Conservation (phyloP, 2,329 filamentous ascomycete species). For the Arthrinium puccinioides region DNA sequence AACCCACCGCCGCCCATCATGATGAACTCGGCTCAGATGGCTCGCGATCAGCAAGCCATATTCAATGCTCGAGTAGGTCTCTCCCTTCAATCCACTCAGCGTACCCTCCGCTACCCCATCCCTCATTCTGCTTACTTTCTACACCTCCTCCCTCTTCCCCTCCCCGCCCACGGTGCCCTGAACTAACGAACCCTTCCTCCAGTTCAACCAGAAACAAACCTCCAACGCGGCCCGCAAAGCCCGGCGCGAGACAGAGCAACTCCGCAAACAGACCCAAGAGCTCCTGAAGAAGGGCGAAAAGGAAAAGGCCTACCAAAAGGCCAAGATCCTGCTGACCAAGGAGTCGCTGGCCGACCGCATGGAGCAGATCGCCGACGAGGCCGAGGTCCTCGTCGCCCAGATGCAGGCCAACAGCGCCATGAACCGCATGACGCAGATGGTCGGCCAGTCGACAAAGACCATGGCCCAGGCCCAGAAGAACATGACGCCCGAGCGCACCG, state of each 20-base stretch:
- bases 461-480: constrained; percentile 52
- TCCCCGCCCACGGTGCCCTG: too few relatives aligned
- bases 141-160: neutral
- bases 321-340: constrained; percentile 54
- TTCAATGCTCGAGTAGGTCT: too few relatives aligned
- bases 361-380: constrained; percentile 59
- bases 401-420: constrained; percentile 59
- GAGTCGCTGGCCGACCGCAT: constrained; percentile 56
- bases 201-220: constrained; percentile 56
- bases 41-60: too few relatives aligned
- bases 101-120: too few relatives aligned
- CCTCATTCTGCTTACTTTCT: too few relatives aligned
- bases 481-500: constrained; percentile 54
- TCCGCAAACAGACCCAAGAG: constrained; percentile 57
- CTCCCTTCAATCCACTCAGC: too few relatives aligned
- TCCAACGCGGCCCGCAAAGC: constrained; percentile 55
- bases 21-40: too few relatives aligned
- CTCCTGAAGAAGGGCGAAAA: constrained; percentile 57
- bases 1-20: too few relatives aligned
- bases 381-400: constrained; percentile 51
- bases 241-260: constrained; percentile 50
- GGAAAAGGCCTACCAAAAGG: constrained; percentile 56
- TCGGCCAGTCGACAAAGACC: constrained; percentile 50
- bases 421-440: constrained; percentile 60
- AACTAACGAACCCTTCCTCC: neutral